These are phyloP conservation scores for Plasmodium adleri DNA, from an alignment of 169 alveolate genomes.

Conservation along the genomic window DNA sequence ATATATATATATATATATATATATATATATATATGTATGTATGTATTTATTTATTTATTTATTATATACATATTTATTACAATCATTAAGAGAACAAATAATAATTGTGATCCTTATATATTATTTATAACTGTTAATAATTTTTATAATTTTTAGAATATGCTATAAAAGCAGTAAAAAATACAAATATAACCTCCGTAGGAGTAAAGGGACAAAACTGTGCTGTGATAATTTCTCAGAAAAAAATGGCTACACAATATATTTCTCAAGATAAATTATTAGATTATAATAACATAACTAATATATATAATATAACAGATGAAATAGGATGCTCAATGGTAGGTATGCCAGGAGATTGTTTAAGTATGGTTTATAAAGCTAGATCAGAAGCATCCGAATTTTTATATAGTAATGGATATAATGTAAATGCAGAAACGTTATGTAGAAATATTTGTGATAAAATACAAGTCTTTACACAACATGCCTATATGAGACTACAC, in stretches of 20 bases:
- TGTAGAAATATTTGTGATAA: constrained; percentile 94
- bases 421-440: constrained; percentile 93
- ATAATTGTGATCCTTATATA: too few species aligned
- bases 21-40: not conserved
- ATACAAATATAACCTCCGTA: constrained; percentile 94
- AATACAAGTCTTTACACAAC: constrained; percentile 95
- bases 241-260: constrained; percentile 93
- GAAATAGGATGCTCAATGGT: constrained; percentile 85
- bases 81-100: too few species aligned
- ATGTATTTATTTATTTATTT: not conserved
- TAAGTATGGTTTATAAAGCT: constrained; percentile 89
- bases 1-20: not conserved
- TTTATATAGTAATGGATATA: constrained; percentile 92
- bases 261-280: constrained; percentile 87
- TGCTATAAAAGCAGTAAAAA: constrained; percentile 98
- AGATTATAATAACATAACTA: constrained; percentile 85
- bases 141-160: constrained; percentile 87
- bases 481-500: constrained; percentile 96
- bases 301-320: constrained; percentile 86
- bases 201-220: constrained; percentile 97
- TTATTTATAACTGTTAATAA: too few species aligned
- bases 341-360: constrained; percentile 92
- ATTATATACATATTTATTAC: not conserved
- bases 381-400: constrained; percentile 93
- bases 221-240: constrained; percentile 95